Conservation (phyloP, 495 filamentous ascomycete species). For the Xylaria flabelliformis region DNA sequence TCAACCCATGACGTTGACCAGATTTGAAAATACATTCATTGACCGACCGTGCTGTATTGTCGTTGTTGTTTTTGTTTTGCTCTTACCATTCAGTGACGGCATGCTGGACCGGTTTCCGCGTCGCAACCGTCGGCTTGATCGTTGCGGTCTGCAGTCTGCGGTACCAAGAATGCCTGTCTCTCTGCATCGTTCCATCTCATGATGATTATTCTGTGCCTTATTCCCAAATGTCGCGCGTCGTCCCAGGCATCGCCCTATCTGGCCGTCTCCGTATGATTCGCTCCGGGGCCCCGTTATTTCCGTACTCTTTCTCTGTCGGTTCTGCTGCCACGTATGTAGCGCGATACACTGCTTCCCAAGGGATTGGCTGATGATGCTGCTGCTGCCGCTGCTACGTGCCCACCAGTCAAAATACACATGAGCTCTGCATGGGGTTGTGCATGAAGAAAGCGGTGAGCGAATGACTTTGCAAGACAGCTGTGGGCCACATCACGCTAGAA, state of each 20-base stretch:
- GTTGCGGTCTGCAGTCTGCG: not conserved
- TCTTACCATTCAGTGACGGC: constrained; percentile 16
- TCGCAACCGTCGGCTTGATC: not conserved
- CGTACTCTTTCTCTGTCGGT: not conserved
- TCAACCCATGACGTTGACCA: constrained; percentile 15
- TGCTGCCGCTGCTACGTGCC: not conserved
- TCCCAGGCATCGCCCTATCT: not conserved
- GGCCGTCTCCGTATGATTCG: constrained; percentile 11
- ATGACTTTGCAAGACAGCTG: constrained; percentile 2
- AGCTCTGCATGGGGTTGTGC: constrained; percentile 17
- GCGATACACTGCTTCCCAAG: constrained; percentile 12
- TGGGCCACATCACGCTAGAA: constrained; percentile 7
- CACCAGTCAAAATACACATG: constrained; percentile 7
- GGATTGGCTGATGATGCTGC: constrained; percentile 15
- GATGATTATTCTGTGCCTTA: not conserved
- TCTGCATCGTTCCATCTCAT: not conserved
- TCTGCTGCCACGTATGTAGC: constrained; percentile 25
- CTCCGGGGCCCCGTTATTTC: constrained; percentile 2
- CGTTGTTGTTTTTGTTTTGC: not conserved
- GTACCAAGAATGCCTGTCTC: not conserved
- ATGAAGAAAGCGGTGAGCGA: constrained; percentile 26
- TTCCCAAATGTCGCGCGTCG: constrained; percentile 21
- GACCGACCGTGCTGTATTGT: not conserved
- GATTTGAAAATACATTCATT: not conserved
- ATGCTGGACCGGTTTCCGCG: constrained; percentile 8